Conservation (phyloP, 2,329 filamentous ascomycete genomes). For the Fusarium musae region DNA sequence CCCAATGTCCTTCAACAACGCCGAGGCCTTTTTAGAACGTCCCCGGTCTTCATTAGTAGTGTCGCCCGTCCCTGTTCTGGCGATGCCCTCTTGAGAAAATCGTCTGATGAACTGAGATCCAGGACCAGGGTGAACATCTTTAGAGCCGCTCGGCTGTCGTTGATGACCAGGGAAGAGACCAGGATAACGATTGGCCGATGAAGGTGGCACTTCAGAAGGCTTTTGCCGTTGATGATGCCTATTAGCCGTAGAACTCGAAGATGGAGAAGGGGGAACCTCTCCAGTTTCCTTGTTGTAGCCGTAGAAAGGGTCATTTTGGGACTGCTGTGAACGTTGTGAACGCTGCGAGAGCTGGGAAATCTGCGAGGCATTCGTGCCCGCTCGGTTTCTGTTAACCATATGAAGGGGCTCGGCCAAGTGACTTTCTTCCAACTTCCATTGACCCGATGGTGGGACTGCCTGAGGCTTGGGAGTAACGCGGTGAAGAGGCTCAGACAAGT, state of each 20-base stretch:
- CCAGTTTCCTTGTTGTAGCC: conserved; percentile 62
- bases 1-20: conserved; percentile 64
- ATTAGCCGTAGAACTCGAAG: conserved; percentile 21
- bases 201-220: conserved; percentile 58
- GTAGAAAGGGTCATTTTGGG: conserved; percentile 43
- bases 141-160: conserved; percentile 31
- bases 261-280: conserved; percentile 33
- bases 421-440: conserved; percentile 66
- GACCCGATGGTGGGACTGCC: conserved; percentile 53
- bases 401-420: conserved; percentile 62
- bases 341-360: conserved; percentile 39
- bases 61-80: conserved; percentile 46
- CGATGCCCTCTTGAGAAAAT: conserved; percentile 40
- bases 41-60: conserved; percentile 48
- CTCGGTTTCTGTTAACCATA: conserved; percentile 47
- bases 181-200: conserved; percentile 62
- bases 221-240: conserved; percentile 41
- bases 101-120: conserved; percentile 30
- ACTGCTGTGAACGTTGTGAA: conserved; percentile 38
- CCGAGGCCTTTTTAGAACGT: conserved; percentile 53
- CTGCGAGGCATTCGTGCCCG: conserved; percentile 43
- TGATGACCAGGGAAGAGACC: conserved; percentile 54
- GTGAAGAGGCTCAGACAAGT: conserved; percentile 62
- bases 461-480: conserved; percentile 45
- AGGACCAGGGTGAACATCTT: conserved; percentile 13